Evolutionary conservation across 2,329 filamentous ascomycete species (phyloP).

Genomic region (Alternaria rosae): DNA sequence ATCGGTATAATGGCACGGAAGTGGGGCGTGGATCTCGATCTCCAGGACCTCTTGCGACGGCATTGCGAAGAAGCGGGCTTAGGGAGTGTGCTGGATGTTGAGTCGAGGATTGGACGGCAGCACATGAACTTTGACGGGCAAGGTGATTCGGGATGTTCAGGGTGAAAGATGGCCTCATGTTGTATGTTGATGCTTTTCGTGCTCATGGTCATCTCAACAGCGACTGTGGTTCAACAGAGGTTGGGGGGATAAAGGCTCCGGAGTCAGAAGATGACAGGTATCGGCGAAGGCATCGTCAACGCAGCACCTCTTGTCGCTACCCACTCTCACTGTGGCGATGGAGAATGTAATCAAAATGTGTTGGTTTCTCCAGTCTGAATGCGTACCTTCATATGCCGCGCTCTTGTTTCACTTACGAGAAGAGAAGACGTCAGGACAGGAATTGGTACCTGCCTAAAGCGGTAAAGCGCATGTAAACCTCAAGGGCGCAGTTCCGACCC

Average conservation of each 20-base stretch:
- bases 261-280: neutral
- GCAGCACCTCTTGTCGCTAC: neutral
- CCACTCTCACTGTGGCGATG: neutral
- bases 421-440: neutral
- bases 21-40: neutral
- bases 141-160: too few species aligned
- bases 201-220: too few species aligned
- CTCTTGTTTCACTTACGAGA: neutral
- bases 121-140: neutral
- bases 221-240: too few species aligned
- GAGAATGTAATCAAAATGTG: neutral
- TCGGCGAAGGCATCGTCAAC: neutral
- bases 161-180: too few species aligned
- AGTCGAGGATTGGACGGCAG: too few species aligned
- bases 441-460: conserved; percentile 7
- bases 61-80: neutral
- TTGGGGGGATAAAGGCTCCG: neutral
- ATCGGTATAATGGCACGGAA: neutral
- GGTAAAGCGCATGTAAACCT: conserved; percentile 3
- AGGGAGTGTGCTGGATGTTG: neutral
- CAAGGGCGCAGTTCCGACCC: conserved; percentile 1
- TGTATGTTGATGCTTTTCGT: too few species aligned
- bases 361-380: neutral
- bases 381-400: neutral
- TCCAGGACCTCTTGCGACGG: neutral